Evolutionary conservation across 2,329 filamentous ascomycete species (phyloP), one percentile per base, ranked within the genome.

Genomic region (Fusarium staphyleae): DNA sequence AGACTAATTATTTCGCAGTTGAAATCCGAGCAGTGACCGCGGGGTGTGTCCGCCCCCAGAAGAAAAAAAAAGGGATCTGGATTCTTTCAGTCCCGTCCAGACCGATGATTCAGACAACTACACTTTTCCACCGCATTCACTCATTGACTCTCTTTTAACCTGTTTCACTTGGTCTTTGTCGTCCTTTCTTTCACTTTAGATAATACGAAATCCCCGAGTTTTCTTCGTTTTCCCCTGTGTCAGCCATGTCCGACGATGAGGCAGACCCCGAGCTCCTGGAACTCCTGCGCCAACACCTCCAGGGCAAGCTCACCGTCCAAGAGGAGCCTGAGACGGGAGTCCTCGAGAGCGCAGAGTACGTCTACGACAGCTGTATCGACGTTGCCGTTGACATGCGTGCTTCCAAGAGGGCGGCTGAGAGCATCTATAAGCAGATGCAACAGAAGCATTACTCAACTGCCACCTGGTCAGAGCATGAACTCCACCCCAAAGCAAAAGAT

Each of bases 291-390:
- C 86, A 95, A 72, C 90, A 92, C 58, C 81, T 96, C 36, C 75
- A 88, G 46, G 84, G 86, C 47, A 82, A 83, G 50, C 75, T 79
- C 15, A 73, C 77, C 19, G 69, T 84, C 46, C 73, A 81, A 39
- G 75, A 82, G 15, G 82, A 87, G 16, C 83, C 89, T 15, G 89
- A 93, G 66, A 96, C 90, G 5, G 89, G 87, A 43, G 92, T 98
- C 33, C 83, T 98, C 4, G 81, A 90, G 60, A 84, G 87, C 57
- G 93, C 93, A 36, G 87, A 96, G 74, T 90, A 88, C 75, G 87
- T 98, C 68, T 96, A 89, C 75, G 87, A 96, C 77, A 95, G 97
- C 74, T 85, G 91, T 59, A 92, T 96, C 70, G 95, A 99, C 71
- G 91, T 99, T 28, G 90, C 91, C 10, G 79, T 99, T 35, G 89